Conservation (phyloP, 441 rosid species). For the Adansonia gregorii region DNA sequence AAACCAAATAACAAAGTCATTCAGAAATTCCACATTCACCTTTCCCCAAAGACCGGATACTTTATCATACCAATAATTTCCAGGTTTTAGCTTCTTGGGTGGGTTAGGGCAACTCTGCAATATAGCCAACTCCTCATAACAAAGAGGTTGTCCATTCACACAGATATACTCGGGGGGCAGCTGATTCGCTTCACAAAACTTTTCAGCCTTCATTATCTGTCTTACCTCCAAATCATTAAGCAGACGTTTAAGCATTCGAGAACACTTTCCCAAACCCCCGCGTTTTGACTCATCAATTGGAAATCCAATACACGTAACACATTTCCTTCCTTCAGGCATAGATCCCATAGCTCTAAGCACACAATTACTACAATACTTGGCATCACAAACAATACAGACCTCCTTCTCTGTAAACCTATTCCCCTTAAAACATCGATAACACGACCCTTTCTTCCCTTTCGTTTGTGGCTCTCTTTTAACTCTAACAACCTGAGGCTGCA, state of each 20-base stretch:
- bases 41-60: conserved; percentile 98
- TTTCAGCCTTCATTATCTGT: conserved; percentile 85
- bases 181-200: conserved; percentile 81
- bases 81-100: conserved; percentile 89
- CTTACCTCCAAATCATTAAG: conserved; percentile 78
- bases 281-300: conserved; percentile 80
- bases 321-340: conserved; percentile 98
- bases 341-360: conserved; percentile 98
- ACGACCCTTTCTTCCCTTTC: conserved; percentile 75
- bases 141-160: conserved; percentile 71
- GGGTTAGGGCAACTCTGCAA: conserved; percentile 81
- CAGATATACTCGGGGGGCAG: conserved; percentile 80
- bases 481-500: conserved; percentile 44
- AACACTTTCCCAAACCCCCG: conserved; percentile 75
- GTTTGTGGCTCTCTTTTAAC: conserved; percentile 58
- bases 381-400: conserved; percentile 88
- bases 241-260: conserved; percentile 80
- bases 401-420: conserved; percentile 86
- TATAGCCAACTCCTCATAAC: conserved; percentile 62
- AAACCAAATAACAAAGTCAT: conserved; percentile 13
- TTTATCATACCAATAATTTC: conserved; percentile 94
- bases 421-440: conserved; percentile 85
- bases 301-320: conserved; percentile 82
- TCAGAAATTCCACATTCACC: conserved; percentile 56
- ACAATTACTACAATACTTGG: conserved; percentile 80